A percentile compares a stretch with the other conserved stretches of the same genome.
Conservation (phyloP, 495 filamentous ascomycete species). For the Hypoxylon crocopeplum region DNA sequence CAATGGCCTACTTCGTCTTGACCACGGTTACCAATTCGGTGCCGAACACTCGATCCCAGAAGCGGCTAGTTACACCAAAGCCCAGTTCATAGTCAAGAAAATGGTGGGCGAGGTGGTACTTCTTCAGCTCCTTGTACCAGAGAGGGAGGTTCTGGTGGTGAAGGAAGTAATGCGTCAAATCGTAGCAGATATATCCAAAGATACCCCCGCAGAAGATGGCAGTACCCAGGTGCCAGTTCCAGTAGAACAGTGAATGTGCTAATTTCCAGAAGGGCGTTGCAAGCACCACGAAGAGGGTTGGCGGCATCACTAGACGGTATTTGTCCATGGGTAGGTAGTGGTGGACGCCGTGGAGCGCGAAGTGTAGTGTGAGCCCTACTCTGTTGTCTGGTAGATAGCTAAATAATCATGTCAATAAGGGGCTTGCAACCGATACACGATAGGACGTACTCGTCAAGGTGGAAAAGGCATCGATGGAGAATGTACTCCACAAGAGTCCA, state of each 20-base stretch:
- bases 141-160: constrained; percentile 91
- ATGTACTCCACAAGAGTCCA: constrained; percentile 94
- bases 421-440: not conserved
- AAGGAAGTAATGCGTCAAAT: constrained; percentile 98
- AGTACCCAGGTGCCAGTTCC: constrained; percentile 80
- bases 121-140: constrained; percentile 90
- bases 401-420: constrained; percentile 23
- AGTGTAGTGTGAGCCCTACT: constrained; percentile 86
- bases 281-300: constrained; percentile 82
- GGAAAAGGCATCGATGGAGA: constrained; percentile 92
- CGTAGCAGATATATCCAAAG: constrained; percentile 95
- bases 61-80: constrained; percentile 97
- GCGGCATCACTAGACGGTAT: constrained; percentile 96
- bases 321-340: constrained; percentile 99
- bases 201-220: constrained; percentile 87
- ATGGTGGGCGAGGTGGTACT: constrained; percentile 95
- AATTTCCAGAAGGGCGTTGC: constrained; percentile 94
- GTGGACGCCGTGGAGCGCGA: constrained; percentile 95
- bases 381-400: constrained; percentile 93
- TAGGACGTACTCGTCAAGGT: constrained; percentile 80
- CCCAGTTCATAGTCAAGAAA: constrained; percentile 96
- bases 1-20: constrained; percentile 60
- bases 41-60: constrained; percentile 94
- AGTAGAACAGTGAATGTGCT: constrained; percentile 82
- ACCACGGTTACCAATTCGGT: constrained; percentile 72